These are phyloP conservation scores for Nitzschia sp. DNA, from an alignment of 108 stramenopile genomes.

Conservation along the genomic window DNA sequence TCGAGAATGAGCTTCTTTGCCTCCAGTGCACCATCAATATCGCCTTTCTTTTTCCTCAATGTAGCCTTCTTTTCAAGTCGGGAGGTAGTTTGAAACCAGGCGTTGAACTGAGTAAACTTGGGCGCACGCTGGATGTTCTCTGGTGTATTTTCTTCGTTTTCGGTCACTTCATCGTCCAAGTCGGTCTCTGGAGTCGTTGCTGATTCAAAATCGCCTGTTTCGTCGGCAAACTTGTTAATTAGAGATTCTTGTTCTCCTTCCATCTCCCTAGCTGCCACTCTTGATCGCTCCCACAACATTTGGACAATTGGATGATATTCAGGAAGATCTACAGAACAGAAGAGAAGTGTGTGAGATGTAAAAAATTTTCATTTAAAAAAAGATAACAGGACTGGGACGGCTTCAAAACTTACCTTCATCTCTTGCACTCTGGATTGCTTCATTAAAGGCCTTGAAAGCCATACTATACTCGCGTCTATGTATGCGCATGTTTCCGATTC, in stretches of 20 bases:
- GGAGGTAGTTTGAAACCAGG: conserved; percentile 6
- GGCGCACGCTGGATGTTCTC: background rate
- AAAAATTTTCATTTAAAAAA: background rate
- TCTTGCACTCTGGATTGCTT: conserved; percentile 22
- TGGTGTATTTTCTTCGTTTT: background rate
- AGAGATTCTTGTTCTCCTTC: background rate
- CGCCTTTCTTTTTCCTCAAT: conserved; percentile 7
- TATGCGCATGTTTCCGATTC: conserved; percentile 41
- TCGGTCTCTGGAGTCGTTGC: background rate
- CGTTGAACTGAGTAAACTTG: background rate
- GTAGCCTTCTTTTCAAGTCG: conserved; percentile 4
- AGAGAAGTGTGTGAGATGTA: background rate
- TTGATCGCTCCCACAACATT: conserved; percentile 27
- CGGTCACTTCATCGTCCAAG: background rate
- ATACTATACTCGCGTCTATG: conserved; percentile 20
- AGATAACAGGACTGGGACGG: background rate
- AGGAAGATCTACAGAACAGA: background rate
- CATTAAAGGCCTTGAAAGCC: conserved; percentile 31
- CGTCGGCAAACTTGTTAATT: background rate
- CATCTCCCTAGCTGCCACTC: conserved; percentile 8
- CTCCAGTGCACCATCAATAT: conserved; percentile 15
- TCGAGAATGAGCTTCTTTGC: conserved; percentile 5
- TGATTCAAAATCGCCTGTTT: background rate
- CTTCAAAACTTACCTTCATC: conserved; percentile 20
- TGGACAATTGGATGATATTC: conserved; percentile 22